Base-by-base conservation (phyloP, 1,284 basidiomycete genomes). In the Bjerkandera adusta region DNA sequence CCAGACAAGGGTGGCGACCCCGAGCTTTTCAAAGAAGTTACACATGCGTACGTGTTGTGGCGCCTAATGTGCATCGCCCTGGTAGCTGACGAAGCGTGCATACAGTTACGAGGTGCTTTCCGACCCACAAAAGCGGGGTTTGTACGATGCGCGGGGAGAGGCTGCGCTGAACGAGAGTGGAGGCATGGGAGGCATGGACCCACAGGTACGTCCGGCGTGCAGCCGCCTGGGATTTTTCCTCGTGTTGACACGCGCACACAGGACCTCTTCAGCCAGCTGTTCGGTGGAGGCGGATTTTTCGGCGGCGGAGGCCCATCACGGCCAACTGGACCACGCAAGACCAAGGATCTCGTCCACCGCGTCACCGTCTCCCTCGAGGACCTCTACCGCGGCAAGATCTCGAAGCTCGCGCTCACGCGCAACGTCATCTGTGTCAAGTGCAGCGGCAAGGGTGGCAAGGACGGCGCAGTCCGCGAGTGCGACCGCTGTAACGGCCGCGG, bases 1-100 rank as follows among this genome's bases (percentile, higher is more conserved):
- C 96, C 95, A 32, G 96, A 98, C 79, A 97, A 97, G 74, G 92
- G 94, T 50, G 94, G 94, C 53, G 94, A 97, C 65, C 92, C 92
- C 39, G 97, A 99, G 69, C 69, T 89, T 51, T 99, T 99, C 88
- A 98, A 99, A 68, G 92, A 97, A 66, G 87, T 98, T 49, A 96
- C 95, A 12, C 89, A 96, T 73, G 95, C 94, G 89, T 94, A 73
- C 57, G 85, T 76, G 45, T 49, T 27, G 36, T 25, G 39, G 25
- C 40, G 42, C 37, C 41, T 42, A 30, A 33, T 26, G 30, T 36
- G 38, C 45, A 13, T 34, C 39, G 18, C 22, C 42, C 33, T 21
- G 21, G 11, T 21, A 40, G 43, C 8, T 55, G 49, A 27, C 26
- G 49, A 41, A 40, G 12, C 38, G 40, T 32, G 26, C 29, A 21